A percentile compares a stretch with the other conserved stretches of the same genome.
These are phyloP conservation scores for Solanum neorickii DNA, from an alignment of 257 asterid genomes.

Conservation along the genomic window DNA sequence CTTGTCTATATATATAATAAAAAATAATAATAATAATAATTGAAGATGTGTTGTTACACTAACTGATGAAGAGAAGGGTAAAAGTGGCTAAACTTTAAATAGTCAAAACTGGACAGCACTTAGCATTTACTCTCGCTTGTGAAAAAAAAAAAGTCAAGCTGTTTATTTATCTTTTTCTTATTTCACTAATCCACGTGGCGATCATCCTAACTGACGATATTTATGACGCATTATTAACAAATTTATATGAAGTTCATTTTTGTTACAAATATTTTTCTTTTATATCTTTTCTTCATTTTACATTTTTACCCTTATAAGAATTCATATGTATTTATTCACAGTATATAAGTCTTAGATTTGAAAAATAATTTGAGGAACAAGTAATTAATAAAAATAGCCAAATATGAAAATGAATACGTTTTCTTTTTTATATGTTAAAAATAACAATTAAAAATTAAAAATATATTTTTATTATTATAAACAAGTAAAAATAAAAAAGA, in stretches of 20 bases:
- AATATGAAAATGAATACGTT: too few relatives aligned
- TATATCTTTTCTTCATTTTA: too few relatives aligned
- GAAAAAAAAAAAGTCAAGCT: conserved; percentile 29
- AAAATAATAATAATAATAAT: not conserved
- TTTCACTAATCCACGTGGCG: conserved; percentile 44
- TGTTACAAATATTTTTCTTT: not conserved
- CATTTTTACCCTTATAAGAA: not conserved
- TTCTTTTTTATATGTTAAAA: too few relatives aligned
- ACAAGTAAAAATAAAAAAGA: not conserved
- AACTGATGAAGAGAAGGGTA: conserved; percentile 17
- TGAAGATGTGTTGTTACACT: not conserved
- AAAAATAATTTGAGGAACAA: not conserved
- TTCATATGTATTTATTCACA: too few relatives aligned
- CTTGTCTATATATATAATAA: conserved; percentile 11
- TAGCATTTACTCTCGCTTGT: conserved; percentile 55
- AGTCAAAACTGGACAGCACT: conserved; percentile 61
- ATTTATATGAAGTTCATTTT: not conserved
- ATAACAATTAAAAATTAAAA: too few relatives aligned
- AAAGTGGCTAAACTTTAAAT: conserved; percentile 18
- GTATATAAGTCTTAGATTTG: too few relatives aligned
- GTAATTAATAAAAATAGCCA: not conserved
- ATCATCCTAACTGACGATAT: conserved; percentile 21
- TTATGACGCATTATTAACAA: not conserved
- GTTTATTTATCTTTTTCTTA: not conserved
- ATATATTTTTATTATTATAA: too few relatives aligned